Base-by-base conservation (phyloP, 129 eudicot genomes). In the Calendula officinalis region DNA sequence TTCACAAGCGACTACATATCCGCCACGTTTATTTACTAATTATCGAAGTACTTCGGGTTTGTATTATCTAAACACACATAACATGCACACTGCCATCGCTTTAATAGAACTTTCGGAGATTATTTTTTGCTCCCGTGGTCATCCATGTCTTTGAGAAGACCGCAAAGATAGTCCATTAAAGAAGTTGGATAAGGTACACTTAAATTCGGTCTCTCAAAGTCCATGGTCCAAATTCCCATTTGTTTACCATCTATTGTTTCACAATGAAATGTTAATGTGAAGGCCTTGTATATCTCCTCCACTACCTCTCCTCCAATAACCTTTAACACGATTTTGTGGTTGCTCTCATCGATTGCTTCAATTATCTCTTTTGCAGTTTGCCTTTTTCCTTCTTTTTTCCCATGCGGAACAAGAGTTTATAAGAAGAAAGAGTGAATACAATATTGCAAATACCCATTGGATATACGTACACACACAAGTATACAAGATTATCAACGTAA, bases 201-300 rank as follows among this genome's bases (percentile, higher is more conserved):
- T 14, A 7, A 6, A 57, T 57, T 57, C 7, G 33, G 71, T 47
- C 33, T 73, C 40, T 73, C 73, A 46, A 65, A 74, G 22, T 64
- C 73, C 61, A 55, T 34, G 6, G 73, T 74, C 73, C 62, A 74
- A 58, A 66, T 49, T 1, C 54, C 73, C 62, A 66, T 56, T 39
- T 44, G 44, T 14, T 57, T 57, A 1, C 54, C 56, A 17, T 58
- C 73, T 13, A 27, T 55, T 55, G 42, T 55, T 55, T 55, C 61
- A 55, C 41, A 33, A 55, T 55, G 61, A 55, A 55, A 55, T 32
- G 61, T 33, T 11, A 55, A 1, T 12, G 38, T 55, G 13, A 55
- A 3, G 41, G 61, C 61, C 61, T 55, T 55, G 38, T 55, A 12
- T 55, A 55, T 34, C 61, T 55, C 42, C 39, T 55, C 61, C 5